Evolutionary conservation across 305 asterid species (phyloP).

Genomic region (Fraxinus sp.): DNA sequence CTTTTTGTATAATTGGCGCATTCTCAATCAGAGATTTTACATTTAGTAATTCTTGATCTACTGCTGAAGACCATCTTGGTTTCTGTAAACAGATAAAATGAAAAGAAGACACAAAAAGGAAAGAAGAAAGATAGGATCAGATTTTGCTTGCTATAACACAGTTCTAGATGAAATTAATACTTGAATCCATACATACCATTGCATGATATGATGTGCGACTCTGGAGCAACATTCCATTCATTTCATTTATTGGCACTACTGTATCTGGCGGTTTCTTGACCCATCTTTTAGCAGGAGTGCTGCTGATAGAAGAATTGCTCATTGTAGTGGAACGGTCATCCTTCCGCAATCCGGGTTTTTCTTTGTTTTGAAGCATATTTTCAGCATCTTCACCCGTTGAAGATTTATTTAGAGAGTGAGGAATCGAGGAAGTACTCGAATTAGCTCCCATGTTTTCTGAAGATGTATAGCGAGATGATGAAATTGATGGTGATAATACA

Average conservation of each 20-base stretch:
- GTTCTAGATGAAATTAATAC: background rate
- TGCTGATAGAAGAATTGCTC: constrained; percentile 18
- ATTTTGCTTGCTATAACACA: constrained; percentile 4
- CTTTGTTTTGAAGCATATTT: constrained; percentile 22
- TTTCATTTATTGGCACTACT: constrained; percentile 52
- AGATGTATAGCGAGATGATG: constrained; percentile 4
- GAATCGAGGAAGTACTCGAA: constrained; percentile 4
- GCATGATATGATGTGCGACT: constrained; percentile 42
- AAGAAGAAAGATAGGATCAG: background rate
- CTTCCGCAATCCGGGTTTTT: constrained; percentile 17
- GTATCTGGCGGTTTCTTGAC: constrained; percentile 21
- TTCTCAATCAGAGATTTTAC: constrained; percentile 51
- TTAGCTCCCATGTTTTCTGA: constrained; percentile 24
- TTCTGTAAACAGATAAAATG: constrained; percentile 40
- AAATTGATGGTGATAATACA: constrained; percentile 26
- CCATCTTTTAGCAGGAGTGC: constrained; percentile 26
- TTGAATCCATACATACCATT: constrained; percentile 40
- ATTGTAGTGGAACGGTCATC: constrained; percentile 25
- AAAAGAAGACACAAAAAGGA: background rate
- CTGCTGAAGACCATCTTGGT: constrained; percentile 58
- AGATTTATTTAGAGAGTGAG: constrained; percentile 22
- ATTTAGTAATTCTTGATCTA: constrained; percentile 53
- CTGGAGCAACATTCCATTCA: constrained; percentile 55
- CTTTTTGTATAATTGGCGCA: constrained; percentile 39
- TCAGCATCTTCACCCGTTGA: constrained; percentile 13